Percentiles rank a stretch among this genome's conserved stretches.
These are phyloP conservation scores for Metschnikowia orientalis DNA, from an alignment of 805 yeast species.

Conservation along the genomic window DNA sequence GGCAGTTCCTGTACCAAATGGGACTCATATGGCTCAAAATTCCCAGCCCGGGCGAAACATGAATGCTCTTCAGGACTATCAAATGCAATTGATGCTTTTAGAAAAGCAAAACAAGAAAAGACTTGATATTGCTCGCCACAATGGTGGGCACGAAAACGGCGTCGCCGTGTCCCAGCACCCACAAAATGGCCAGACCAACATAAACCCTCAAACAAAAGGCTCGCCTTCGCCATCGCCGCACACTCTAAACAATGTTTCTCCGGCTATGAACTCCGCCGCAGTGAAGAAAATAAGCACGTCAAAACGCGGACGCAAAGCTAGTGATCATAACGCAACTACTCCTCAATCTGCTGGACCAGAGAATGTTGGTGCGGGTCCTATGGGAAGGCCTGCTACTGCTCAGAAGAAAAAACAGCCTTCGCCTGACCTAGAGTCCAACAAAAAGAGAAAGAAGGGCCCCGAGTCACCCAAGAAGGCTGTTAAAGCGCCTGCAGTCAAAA, in stretches of 20 bases:
- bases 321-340: slow-evolving; percentile 18
- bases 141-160: slow-evolving; percentile 13
- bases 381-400: slow-evolving; percentile 10
- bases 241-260: slow-evolving; percentile 33
- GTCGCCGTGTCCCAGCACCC: slow-evolving; percentile 10
- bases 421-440: slow-evolving; percentile 31
- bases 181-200: slow-evolving; percentile 11
- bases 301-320: slow-evolving; percentile 33
- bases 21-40: slow-evolving; percentile 8
- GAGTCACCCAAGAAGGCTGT: slow-evolving; percentile 35
- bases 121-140: slow-evolving; percentile 48
- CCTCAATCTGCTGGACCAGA: slow-evolving; percentile 16
- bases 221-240: slow-evolving; percentile 34
- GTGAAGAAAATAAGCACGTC: slow-evolving; percentile 30
- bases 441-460: slow-evolving; percentile 27
- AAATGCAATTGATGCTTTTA: slow-evolving; percentile 67
- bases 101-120: slow-evolving; percentile 74
- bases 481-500: slow-evolving; percentile 14
- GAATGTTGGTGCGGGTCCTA: slow-evolving; percentile 4
- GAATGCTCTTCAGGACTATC: slow-evolving; percentile 75
- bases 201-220: slow-evolving; percentile 14
- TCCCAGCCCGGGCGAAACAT: slow-evolving; percentile 27
- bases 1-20: slow-evolving; percentile 5
- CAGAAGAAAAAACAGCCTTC: slow-evolving; percentile 3
- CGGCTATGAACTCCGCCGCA: slow-evolving; percentile 21